Conservation (phyloP, 78 protist species). For the Bigelowiella natans region DNA sequence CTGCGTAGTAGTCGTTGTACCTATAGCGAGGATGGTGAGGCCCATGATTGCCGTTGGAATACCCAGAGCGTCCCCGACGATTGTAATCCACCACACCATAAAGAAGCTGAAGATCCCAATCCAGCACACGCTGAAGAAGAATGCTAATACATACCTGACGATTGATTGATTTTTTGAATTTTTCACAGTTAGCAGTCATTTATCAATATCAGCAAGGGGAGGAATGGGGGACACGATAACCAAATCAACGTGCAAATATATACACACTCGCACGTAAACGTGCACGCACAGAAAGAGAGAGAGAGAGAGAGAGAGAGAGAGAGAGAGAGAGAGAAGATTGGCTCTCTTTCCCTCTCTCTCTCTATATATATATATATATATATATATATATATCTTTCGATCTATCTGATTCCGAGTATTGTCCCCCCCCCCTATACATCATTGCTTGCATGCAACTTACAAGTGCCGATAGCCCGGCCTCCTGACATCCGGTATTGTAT, state of each 20-base stretch:
- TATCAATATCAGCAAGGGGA: background rate
- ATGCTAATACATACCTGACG: background rate
- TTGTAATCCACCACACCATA: slow-evolving; percentile 12
- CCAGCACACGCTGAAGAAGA: slow-evolving; percentile 8
- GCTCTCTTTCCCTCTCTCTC: too few species aligned
- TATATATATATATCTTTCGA: too few species aligned
- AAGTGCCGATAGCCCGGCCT: too few species aligned
- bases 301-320: background rate
- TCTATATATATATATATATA: too few species aligned
- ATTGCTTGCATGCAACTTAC: too few species aligned
- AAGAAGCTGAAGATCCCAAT: slow-evolving; percentile 8
- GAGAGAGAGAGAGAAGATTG: too few species aligned
- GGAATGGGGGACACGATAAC: background rate
- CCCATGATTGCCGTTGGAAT: slow-evolving; percentile 16
- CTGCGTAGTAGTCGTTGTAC: too few species aligned
- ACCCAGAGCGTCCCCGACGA: background rate
- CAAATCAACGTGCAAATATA: background rate
- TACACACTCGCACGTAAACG: background rate
- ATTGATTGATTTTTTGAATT: too few species aligned
- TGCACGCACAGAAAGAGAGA: background rate
- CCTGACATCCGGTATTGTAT: slow-evolving; percentile 27
- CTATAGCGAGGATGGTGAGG: slow-evolving; percentile 20
- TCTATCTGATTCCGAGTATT: too few species aligned
- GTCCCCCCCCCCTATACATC: too few species aligned
- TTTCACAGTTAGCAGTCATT: background rate